Evolutionary conservation across 2,329 filamentous ascomycete genomes (phyloP), one percentile per base, ranked within the genome.

Genomic region (Colletotrichum simmondsii): DNA sequence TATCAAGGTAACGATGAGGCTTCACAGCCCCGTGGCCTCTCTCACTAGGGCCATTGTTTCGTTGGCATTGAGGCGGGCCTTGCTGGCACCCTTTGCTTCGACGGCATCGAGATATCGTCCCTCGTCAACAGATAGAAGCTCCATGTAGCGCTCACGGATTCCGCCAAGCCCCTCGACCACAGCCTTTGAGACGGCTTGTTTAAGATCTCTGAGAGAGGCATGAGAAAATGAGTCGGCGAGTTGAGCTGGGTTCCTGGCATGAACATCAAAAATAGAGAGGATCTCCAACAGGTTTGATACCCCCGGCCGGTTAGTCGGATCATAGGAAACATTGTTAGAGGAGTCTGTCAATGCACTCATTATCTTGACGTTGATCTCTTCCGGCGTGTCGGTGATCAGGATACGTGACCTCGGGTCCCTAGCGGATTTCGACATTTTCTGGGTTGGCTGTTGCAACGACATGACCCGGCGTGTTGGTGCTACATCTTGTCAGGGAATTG

Each of bases 381-480:
- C 83, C 0, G 89, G 84, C 0, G 86, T 82, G 77, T 98, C 94
- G 2, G 93, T 97, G 73, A 99, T 90, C 14, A 97, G 85, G 76
- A 99, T 97, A 22, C 95, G 90, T 8, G 95, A 97, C 62, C 89
- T 89, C 3, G 89, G 87, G 76, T 93, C 90, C 0, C 87, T 79
- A 77, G 95, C 89, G 0, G 95, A 98, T 83, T 99, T 99, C 68
- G 95, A 98, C 97, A 99, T 99, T 81, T 99, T 99, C 65, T 90
- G 87, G 0, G 82, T 84, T 0, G 97, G 96, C 12, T 94, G 86
- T 64, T 90, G 91, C 26, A 99, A 89, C 22, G 95, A 97, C 95
- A 98, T 98, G 74, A 99, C 89, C 74, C 96, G 91, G 77, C 93
- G 94, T 2, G 93, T 90, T 5, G 94, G 92, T n/a, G 92, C 92